Conservation (phyloP, 2,329 filamentous ascomycete genomes). For the Epichloe uncinata region DNA sequence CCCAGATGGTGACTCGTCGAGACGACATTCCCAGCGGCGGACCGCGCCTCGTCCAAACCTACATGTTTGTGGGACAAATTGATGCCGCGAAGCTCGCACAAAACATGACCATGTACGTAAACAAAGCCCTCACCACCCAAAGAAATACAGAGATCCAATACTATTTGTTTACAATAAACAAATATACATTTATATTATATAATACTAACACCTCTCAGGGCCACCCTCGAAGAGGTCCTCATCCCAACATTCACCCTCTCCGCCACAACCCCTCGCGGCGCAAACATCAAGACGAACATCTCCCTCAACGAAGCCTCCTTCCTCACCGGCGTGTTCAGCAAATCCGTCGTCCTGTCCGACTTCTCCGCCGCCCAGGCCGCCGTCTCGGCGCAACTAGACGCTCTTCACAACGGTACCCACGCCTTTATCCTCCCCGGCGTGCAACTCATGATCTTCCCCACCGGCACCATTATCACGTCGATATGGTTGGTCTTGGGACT, state of each 20-base stretch:
- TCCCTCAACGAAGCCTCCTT: conserved; percentile 60
- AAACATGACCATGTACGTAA: conserved; percentile 47
- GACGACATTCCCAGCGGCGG: conserved; percentile 15
- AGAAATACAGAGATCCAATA: no score
- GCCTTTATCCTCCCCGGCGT: conserved; percentile 59
- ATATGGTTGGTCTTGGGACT: conserved; percentile 47
- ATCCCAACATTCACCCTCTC: conserved; percentile 56
- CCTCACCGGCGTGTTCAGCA: conserved; percentile 55
- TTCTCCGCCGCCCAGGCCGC: conserved; percentile 34
- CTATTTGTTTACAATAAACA: not conserved
- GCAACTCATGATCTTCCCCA: conserved; percentile 54
- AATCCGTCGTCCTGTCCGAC: conserved; percentile 38
- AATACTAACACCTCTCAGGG: conserved; percentile 23
- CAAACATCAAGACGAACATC: conserved; percentile 47
- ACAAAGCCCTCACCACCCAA: not conserved
- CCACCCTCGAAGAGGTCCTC: conserved; percentile 47
- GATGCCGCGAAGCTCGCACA: conserved; percentile 40
- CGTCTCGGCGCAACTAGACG: conserved; percentile 32
- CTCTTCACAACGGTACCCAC: conserved; percentile 36
- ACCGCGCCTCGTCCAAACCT: conserved; percentile 44
- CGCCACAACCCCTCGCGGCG: conserved; percentile 37
- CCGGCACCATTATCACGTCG: conserved; percentile 53
- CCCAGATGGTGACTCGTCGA: conserved; percentile 5
- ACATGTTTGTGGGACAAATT: conserved; percentile 57
- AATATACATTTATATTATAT: not conserved